Base-by-base conservation (phyloP, 225 moss, liverwort and hornwort genomes). In the Sphagnum contortum region DNA sequence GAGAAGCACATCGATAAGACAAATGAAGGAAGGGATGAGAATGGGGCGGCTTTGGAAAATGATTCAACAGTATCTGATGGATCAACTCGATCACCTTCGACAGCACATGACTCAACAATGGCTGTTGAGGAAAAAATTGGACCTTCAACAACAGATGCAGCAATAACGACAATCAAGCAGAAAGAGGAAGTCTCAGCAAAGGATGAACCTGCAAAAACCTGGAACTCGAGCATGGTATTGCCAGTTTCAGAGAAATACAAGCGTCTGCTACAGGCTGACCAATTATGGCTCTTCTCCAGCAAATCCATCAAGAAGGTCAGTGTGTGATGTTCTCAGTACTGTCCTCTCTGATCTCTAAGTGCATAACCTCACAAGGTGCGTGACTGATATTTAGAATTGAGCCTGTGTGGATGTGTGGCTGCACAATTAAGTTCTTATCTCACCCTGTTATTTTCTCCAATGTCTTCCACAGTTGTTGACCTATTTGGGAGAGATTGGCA, bases 1-100 rank as follows among this genome's bases (percentile, higher is more conserved):
- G 84, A 84, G 66, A 84, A 81, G 56, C 80, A 69, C 55, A 66
- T 80, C 47, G 75, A 80, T 72, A 73, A 80, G n/a, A 54, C 66
- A 73, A 57, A 54, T 56, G 67, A 68, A 77, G 62, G 65, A 66
- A 47, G 73, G 14, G 52, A 29, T 29, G 29, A 29, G 29, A 70
- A 78, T 8, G 69, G 11, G 50, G 50, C 69, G 49, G 66, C 74
- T 47, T 55, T 69, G 66, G 72, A 69, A 49, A 69, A 64, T 61
- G 5, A 61, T 44, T 45, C 61, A 11, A 3, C 47, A 9, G 55
- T 70, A 48, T 74, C 9, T 73, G 59, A 10, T 59, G 9, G 44
- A 55, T 68, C 74, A 76, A 59, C 64, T 57, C 67, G 47, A 53
- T 29, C 29, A 29, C 57, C 70, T 51, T 72, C 68, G 8, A 57